Conservation (phyloP, 345 rosid genomes). For the Camelina laxa region DNA sequence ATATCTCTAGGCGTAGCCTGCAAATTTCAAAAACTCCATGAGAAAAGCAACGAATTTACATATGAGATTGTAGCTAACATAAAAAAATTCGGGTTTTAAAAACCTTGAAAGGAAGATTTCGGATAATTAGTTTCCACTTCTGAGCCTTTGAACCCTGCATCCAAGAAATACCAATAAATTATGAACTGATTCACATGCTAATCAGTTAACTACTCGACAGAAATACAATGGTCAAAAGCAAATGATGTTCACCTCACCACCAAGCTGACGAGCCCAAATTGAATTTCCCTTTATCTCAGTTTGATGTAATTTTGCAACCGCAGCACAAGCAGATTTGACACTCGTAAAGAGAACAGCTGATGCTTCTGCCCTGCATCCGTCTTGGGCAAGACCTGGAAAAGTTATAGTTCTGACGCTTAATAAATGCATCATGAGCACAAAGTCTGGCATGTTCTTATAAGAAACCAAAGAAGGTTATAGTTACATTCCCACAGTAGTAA, state of each 20-base stretch:
- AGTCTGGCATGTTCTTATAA: slow-evolving; percentile 9
- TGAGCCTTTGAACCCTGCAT: slow-evolving; percentile 91
- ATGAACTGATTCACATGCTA: slow-evolving; percentile 17
- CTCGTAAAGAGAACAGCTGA: slow-evolving; percentile 85
- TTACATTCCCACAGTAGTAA: not conserved
- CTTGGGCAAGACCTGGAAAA: slow-evolving; percentile 78
- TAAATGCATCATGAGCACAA: slow-evolving; percentile 9
- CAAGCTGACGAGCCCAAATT: slow-evolving; percentile 97
- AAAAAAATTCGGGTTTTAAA: slow-evolving; percentile 25
- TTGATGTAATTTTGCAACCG: slow-evolving; percentile 68
- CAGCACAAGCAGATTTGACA: slow-evolving; percentile 76
- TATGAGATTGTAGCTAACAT: slow-evolving; percentile 16
- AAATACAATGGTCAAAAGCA: slow-evolving; percentile 11
- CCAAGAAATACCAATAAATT: slow-evolving; percentile 31
- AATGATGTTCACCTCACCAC: slow-evolving; percentile 81
- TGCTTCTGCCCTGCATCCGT: slow-evolving; percentile 87
- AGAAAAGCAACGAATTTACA: slow-evolving; percentile 16
- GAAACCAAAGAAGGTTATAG: slow-evolving; percentile 3
- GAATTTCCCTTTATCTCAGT: slow-evolving; percentile 63
- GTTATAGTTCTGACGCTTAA: slow-evolving; percentile 3
- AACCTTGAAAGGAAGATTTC: slow-evolving; percentile 96
- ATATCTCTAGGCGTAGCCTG: slow-evolving; percentile 76
- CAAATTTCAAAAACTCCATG: slow-evolving; percentile 31
- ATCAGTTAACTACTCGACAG: slow-evolving; percentile 12
- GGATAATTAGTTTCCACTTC: slow-evolving; percentile 91